These are phyloP conservation scores for Pseudogymnoascus sp. DNA, from an alignment of 2,329 filamentous ascomycete species.

Conservation along the genomic window DNA sequence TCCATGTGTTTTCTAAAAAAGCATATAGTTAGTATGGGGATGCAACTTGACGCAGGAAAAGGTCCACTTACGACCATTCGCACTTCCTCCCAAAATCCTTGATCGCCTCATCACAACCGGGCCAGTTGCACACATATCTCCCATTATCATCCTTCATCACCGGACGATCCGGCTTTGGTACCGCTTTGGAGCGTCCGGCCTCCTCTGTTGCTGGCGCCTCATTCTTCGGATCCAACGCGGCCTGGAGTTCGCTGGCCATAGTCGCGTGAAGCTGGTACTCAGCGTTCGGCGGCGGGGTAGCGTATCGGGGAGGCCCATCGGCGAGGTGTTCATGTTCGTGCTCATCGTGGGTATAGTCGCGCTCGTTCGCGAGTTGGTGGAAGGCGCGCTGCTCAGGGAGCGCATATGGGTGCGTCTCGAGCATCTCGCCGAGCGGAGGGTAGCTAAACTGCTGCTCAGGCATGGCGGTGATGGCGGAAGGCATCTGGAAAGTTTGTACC, in stretches of 20 bases:
- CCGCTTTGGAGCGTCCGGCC: conserved; percentile 37
- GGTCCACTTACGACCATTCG: conserved; percentile 79
- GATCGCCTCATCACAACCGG: conserved; percentile 58
- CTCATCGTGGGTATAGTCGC: conserved; percentile 11
- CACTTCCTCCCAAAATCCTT: conserved; percentile 72
- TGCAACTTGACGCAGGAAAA: neutral
- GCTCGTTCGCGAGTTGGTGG: conserved; percentile 11
- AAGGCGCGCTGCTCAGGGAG: conserved; percentile 8
- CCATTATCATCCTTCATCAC: conserved; percentile 58
- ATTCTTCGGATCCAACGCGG: conserved; percentile 22
- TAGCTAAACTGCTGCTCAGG: conserved; percentile 11
- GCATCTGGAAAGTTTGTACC: neutral
- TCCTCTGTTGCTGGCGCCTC: conserved; percentile 24
- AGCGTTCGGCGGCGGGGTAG: conserved; percentile 18
- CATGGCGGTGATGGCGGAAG: conserved; percentile 9
- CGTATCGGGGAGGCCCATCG: conserved; percentile 26
- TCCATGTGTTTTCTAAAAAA: conserved; percentile 85
- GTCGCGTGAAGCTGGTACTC: conserved; percentile 20
- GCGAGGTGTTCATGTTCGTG: conserved; percentile 21
- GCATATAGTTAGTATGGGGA: neutral
- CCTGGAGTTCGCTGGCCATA: conserved; percentile 15
- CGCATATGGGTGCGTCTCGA: conserved; percentile 4
- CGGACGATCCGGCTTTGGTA: conserved; percentile 52
- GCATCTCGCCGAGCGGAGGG: conserved; percentile 11
- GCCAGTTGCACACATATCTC: conserved; percentile 68